Base-by-base conservation (phyloP, 345 rosid species). In the Eutrema heterophyllum region DNA sequence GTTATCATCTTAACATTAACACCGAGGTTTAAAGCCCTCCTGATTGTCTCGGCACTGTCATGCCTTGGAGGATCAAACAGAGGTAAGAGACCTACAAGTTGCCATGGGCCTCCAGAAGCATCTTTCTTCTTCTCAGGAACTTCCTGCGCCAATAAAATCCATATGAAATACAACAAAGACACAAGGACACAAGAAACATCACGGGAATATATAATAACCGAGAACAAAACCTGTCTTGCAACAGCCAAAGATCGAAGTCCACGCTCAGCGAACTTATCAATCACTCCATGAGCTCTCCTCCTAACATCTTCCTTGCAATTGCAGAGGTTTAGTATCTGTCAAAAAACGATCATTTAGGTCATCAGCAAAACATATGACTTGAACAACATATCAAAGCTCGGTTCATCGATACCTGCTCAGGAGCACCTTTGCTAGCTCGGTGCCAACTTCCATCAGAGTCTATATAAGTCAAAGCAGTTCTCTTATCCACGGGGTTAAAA, bases 41-140 rank as follows among this genome's bases (percentile, higher is more conserved):
- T 85, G 56, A 93, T 90, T 63, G 98, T 90, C 82, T 93, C 98
- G 13, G 98, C 97, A 80, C 98, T 93, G 55, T 93, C 98, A 70
- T 93, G 98, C 82, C 98, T 87, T 1, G 97, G 98, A 62, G 98
- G 98, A 85, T 93, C 98, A 67, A 93, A 93, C 36, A 93, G 88
- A 45, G 98, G 90, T 80, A 93, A 72, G 71, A 93, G 78, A 75
- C 98, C 97, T 63, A 86, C 78, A 78, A 90, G 66, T 66, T 89
- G 87, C 98, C 96, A 93, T 16, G 98, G 96, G 43, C 79, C 87
- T n/a, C 98, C 98, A 3, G 86, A 66, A 73, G 86, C 69, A 1
- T 90, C 97, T 74, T 89, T 93, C 5, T 81, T 75, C 83, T 80
- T 86, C 81, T 89, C 98, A 7, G 97, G 97, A 69, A 93, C 81